Evolutionary conservation across 2,329 filamentous ascomycete species (phyloP).

Genomic region (Scopulariopsis brevicaulis): DNA sequence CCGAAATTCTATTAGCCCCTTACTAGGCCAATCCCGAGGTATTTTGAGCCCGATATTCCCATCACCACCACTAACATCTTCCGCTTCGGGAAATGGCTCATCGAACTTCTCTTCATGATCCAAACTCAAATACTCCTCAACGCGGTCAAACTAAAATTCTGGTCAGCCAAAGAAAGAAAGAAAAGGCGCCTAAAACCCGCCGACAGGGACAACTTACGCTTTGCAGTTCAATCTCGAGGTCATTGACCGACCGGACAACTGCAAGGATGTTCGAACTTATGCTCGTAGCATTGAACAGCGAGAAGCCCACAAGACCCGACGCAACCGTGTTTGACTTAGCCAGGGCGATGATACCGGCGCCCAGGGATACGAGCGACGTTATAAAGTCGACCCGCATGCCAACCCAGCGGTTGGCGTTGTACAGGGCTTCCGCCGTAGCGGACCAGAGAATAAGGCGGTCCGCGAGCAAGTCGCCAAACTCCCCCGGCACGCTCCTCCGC

Average conservation of each 20-base stretch:
- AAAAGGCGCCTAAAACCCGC: constrained; percentile 4
- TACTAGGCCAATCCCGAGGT: constrained; percentile 20
- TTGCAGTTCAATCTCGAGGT: constrained; percentile 35
- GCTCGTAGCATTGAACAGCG: constrained; percentile 31
- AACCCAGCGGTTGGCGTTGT: constrained; percentile 36
- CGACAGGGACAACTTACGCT: constrained; percentile 17
- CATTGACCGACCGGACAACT: constrained; percentile 30
- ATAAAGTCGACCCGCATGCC: constrained; percentile 31
- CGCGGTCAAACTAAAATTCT: constrained; percentile 19
- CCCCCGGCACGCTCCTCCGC: constrained; percentile 25
- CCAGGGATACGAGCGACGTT: constrained; percentile 27
- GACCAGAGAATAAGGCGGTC: constrained; percentile 25
- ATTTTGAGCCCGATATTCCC: constrained; percentile 9
- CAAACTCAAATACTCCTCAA: constrained; percentile 22
- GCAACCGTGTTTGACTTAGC: constrained; percentile 22
- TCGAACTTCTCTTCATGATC: constrained; percentile 21
- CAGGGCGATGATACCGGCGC: constrained; percentile 29
- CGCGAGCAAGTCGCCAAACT: constrained; percentile 27
- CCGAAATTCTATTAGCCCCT: constrained; percentile 22
- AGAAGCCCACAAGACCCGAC: constrained; percentile 34
- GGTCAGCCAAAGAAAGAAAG: neutral
- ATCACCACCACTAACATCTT: constrained; percentile 12
- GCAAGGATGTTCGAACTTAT: constrained; percentile 29
- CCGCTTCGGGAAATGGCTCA: constrained; percentile 14
- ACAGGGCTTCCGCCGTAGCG: constrained; percentile 25